Evolutionary conservation across 495 filamentous ascomycete species (phyloP), one percentile per base, ranked within the genome.

Genomic region (Lasiosphaeriaceae sp.): DNA sequence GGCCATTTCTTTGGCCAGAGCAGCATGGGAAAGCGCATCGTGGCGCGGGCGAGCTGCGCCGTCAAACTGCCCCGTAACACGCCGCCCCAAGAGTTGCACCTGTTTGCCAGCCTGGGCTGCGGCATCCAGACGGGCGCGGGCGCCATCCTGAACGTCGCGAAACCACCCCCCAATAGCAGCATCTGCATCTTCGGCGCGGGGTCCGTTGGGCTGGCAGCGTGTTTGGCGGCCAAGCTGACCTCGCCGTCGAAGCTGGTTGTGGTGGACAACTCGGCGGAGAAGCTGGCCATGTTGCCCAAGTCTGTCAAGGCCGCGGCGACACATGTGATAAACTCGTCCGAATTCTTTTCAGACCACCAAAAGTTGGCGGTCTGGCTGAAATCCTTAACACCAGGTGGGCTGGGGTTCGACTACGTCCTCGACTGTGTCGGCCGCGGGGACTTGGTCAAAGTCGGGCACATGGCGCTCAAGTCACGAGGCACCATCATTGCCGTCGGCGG

Each of bases 91-190:
- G 52, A 60, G 52, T 23, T 60, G 39, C 12, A 29, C 37, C 5
- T 56, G 35, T 56, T 60, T 34, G 58, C 58, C 12, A 44, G 24
- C 17, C 43, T 60, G 26, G 58, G 58, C 3, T 60, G 58, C 34
- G 58, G 58, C 24, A 56, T 60, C 16, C 58, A 60, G 53, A 60
- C 58, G 0, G 58, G 58, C 11, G 53, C 52, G 14, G 58, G 58
- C 8, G 53, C 52, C 3, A 31, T 60, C 2, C 22, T 55, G 0
- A 60, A 60, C 39, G 52, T 60, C 5, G 58, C 58, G 12, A 48
- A 17, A 4, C 58, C 58, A 7, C 11, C 22, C 11, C 17, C 22
- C 9, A 39, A 39, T 17, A 60, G 53, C 20, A 51, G 39, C 14
- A 52, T 60, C 11, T 43, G 37, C 17, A 52, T 60, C 26, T 60